Base-by-base conservation (phyloP, 139 green algal genomes). In the Yamagishiella unicocca region DNA sequence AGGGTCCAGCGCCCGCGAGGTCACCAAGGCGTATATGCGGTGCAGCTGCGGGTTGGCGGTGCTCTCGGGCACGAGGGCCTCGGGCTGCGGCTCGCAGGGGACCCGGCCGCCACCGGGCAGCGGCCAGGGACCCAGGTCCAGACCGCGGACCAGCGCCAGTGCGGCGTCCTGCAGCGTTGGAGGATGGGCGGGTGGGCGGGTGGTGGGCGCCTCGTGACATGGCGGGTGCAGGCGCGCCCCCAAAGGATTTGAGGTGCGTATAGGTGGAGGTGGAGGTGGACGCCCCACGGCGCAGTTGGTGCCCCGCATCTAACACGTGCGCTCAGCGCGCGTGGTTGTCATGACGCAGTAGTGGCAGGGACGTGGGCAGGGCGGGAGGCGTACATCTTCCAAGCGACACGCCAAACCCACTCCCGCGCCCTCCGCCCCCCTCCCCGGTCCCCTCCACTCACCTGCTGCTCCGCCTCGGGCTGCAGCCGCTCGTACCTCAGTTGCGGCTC, bases 391-490 rank as follows among this genome's bases (percentile, higher is more conserved):
- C n/a, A n/a, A n/a, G n/a, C n/a, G n/a, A n/a, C n/a, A n/a, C n/a
- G n/a, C n/a, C n/a, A n/a, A n/a, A n/a, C n/a, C n/a, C n/a, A n/a
- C n/a, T n/a, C n/a, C n/a, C n/a, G n/a, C n/a, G n/a, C n/a, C n/a
- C n/a, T n/a, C n/a, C n/a, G n/a, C n/a, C n/a, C n/a, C n/a, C n/a
- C n/a, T n/a, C n/a, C n/a, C n/a, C n/a, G n/a, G n/a, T n/a, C n/a
- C n/a, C n/a, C n/a, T n/a, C n/a, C n/a, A n/a, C n/a, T 17, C 72
- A 58, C 77, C 77, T 74, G 77, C 77, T 84, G 38, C 35, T 73
- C 55, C 35, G 37, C 37, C 5, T n/a, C 62, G 8, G 77, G 77
- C 27, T 84, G 77, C 38, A 84, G 77, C 77, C 40, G 38, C 77
- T 84, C 77, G 40, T 58, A 84, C 2, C 77, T 55, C 77, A 84